Base-by-base conservation (phyloP, 2,329 filamentous ascomycete species). In the Botrytis byssoidea region DNA sequence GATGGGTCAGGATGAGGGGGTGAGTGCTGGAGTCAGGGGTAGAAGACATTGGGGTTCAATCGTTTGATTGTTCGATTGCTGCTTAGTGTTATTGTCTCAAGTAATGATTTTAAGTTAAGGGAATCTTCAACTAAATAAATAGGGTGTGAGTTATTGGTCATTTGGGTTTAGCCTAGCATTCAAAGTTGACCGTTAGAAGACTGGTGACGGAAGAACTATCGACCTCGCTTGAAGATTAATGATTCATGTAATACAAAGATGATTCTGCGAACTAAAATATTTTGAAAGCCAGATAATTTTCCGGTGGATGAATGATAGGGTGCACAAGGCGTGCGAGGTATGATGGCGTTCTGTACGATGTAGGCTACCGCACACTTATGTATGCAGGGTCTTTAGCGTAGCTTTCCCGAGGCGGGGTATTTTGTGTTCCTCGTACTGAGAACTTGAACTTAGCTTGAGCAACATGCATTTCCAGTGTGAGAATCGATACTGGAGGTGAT, bases 351-450 rank as follows among this genome's bases (percentile, higher is more conserved):
- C 16, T 71, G 14, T 32, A n/a, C 20, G 42, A 44, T 1, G 42
- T 44, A 44, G 16, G 22, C 42, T n/a, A 42, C 7, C 22, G 55
- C 40, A 6, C 29, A 44, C 29, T 32, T n/a, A n/a, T 20, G 14
- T 40, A 46, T 70, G 29, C 40, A 63, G 55, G 68, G 55, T 22
- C 29, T 70, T 60, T 51, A 35, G 25, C 29, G 48, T n/a, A 35
- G 32, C 32, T 55, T 61, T 42, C n/a, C 68, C 40, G 55, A 70
- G 22, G 68, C 40, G 51, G 64, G 64, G 44, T 67, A 51, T 35
- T 60, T 37, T 20, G 20, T 37, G 20, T 61, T 35, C 59, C 35
- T 61, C 10, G 7, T 61, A 37, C 12, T 37, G 14, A n/a, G 59
- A 25, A 25, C 48, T n/a, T 2, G n/a, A 16, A 14, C 48, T 14